Conservation (phyloP, 139 green algal genomes). For the Chlorella sp. region DNA sequence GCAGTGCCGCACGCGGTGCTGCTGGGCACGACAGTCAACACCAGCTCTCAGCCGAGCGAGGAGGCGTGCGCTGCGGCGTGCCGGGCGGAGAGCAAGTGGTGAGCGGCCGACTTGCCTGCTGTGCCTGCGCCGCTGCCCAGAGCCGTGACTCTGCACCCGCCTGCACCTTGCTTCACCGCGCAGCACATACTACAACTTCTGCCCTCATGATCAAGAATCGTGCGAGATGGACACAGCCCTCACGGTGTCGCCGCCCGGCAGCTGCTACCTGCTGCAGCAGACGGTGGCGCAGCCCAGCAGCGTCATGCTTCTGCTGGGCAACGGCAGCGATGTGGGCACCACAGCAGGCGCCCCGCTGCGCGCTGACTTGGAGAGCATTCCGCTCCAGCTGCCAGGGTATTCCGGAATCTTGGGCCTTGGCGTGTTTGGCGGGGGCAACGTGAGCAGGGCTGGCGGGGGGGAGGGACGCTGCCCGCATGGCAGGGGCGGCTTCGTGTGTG, state of each 20-base stretch:
- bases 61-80: background rate
- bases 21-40: background rate
- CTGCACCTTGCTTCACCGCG: too few species aligned
- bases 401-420: background rate
- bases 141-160: too few species aligned
- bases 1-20: background rate
- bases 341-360: background rate
- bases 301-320: background rate
- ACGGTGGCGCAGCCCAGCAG: background rate
- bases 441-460: background rate
- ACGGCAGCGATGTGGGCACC: background rate
- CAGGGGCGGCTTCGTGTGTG: too few species aligned
- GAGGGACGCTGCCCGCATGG: too few species aligned
- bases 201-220: background rate
- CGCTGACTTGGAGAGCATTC: background rate
- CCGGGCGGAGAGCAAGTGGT: background rate
- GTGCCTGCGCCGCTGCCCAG: too few species aligned
- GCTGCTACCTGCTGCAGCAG: background rate
- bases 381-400: background rate
- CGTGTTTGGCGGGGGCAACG: background rate
- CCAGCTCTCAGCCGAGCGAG: background rate
- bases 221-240: slow-evolving; percentile 5
- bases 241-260: background rate
- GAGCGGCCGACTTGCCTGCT: background rate
- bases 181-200: background rate